Percentiles rank a stretch among this genome's conserved stretches.
Conservation (phyloP, 805 yeast genomes). For the Cyberlindnera sargentensis region DNA sequence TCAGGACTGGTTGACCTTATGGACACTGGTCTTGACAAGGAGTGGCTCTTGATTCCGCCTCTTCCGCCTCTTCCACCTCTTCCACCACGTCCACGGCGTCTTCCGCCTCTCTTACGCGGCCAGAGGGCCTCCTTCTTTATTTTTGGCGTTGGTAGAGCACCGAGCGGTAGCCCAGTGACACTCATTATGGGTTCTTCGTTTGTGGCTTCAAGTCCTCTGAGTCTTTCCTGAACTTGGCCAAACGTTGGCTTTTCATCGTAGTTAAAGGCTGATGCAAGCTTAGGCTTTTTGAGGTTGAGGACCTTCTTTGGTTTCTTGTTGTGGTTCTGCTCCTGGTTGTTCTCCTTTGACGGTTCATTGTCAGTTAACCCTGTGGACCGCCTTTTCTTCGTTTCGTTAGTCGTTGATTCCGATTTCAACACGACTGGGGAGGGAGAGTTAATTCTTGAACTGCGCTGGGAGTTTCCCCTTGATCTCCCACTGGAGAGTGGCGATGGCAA, state of each 20-base stretch:
- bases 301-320: too few species aligned
- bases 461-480: not conserved
- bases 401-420: not conserved
- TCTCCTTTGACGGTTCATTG: not conserved
- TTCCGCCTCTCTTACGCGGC: conserved; percentile 31
- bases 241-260: not conserved
- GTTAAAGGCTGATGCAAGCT: not conserved
- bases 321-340: too few species aligned
- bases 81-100: conserved; percentile 10
- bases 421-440: not conserved
- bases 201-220: not conserved
- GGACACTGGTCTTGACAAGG: too few species aligned
- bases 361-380: conserved; percentile 1
- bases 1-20: too few species aligned
- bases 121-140: conserved; percentile 49
- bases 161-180: conserved; percentile 69
- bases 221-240: too few species aligned
- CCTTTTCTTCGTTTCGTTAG: not conserved
- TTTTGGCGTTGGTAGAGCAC: conserved; percentile 56
- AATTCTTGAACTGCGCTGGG: not conserved
- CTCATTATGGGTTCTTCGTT: conserved; percentile 43
- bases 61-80: too few species aligned
- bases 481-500: not conserved
- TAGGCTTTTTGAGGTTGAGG: not conserved
- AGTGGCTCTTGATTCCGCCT: too few species aligned